Conservation (phyloP, 495 filamentous ascomycete genomes). For the Lepidopterella palustris region DNA sequence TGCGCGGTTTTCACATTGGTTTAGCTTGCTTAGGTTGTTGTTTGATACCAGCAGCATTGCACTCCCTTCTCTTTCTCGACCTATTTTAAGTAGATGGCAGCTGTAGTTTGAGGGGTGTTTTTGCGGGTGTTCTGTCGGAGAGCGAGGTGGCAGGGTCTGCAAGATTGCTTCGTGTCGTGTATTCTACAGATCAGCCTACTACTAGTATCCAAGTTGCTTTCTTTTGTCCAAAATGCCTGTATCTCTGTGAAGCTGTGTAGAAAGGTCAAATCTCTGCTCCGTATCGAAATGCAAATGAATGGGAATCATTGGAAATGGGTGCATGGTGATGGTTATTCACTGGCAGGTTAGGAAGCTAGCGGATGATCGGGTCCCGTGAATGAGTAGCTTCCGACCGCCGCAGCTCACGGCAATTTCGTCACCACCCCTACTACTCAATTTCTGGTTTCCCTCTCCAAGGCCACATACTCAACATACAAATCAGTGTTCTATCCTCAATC, state of each 20-base stretch:
- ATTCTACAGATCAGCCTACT: slow-evolving; percentile 31
- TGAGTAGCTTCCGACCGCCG: no score
- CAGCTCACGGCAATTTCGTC: no score
- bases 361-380: no score
- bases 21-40: slow-evolving; percentile 30
- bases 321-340: no score
- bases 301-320: no score
- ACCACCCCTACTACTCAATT: slow-evolving; percentile 15
- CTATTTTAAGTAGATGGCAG: slow-evolving; percentile 25
- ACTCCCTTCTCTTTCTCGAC: slow-evolving; percentile 22
- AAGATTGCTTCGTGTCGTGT: slow-evolving; percentile 22
- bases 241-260: not conserved
- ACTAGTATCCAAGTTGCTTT: slow-evolving; percentile 28
- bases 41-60: slow-evolving; percentile 33
- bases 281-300: not conserved
- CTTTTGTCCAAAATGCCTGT: slow-evolving; percentile 21
- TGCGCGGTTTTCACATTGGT: slow-evolving; percentile 21
- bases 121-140: slow-evolving; percentile 3
- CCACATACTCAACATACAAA: slow-evolving; percentile 7
- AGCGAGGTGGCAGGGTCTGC: slow-evolving; percentile 4
- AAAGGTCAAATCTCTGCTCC: not conserved
- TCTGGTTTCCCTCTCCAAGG: slow-evolving; percentile 16
- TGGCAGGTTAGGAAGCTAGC: no score
- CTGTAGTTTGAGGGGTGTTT: slow-evolving; percentile 19
- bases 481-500: not conserved